Evolutionary conservation across 495 filamentous ascomycete genomes (phyloP), one percentile per base, ranked within the genome.

Genomic region (Bacidia rubella): DNA sequence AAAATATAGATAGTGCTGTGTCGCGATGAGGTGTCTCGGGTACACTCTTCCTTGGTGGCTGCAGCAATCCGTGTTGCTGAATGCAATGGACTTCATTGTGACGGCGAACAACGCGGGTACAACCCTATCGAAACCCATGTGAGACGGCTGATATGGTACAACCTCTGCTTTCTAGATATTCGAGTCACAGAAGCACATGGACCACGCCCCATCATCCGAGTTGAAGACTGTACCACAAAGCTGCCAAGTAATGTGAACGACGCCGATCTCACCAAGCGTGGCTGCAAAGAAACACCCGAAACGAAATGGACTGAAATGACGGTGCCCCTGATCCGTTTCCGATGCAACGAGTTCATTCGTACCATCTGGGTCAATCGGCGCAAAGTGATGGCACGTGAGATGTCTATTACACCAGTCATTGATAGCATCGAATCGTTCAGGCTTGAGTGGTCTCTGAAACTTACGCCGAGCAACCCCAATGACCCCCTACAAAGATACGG

Each of bases 101-200:
- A 90, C 57, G 80, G 80, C 7, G 64, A 65, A 15, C 56, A 64
- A 40, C 59, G 56, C 22, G 76, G 78, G 0, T 70, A 83, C 27
- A 74, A 70, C 27, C 74, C 85, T 1, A 70, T 85, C 4, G 85
- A 87, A 55, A 76, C 78, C 3, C 83, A 89, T 43, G 72, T 88
- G 38, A 78, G 86, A 3, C 78, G 86, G n/a, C 60, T 87, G 9
- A 71, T 85, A 15, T 90, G 86, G 86, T 81, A 85, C 63, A 75
- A 81, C 55, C 65, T 90, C 12, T 86, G 79, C 61, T 78, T 85
- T 55, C 70, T 92, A 10, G 86, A 92, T 63, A 77, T 86, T 42
- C 74, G 82, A 43, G 82, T 84, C 2, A 85, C 82, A 54, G 85
- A 90, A 63, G 76, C 82, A 12, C 82, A 86, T 54, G 86, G 84